Conservation (phyloP, 2,329 filamentous ascomycete species). For the Hawksworthiomyces lignivorus region DNA sequence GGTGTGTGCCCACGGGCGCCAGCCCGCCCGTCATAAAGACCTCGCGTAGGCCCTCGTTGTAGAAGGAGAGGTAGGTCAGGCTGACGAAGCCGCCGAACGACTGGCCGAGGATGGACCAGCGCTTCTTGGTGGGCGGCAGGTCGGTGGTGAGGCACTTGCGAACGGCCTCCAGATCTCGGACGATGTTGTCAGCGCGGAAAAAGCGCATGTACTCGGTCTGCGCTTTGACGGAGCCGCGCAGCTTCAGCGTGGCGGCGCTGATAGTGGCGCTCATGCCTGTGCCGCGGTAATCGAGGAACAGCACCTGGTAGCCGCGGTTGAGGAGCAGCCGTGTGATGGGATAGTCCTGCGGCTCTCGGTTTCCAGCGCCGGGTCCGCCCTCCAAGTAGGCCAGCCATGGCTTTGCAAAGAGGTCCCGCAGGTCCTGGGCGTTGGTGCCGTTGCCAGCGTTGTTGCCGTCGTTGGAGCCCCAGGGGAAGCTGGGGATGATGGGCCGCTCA, state of each 20-base stretch:
- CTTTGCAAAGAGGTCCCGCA: constrained; percentile 26
- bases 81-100: constrained; percentile 86
- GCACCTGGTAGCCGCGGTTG: constrained; percentile 72
- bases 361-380: constrained; percentile 78
- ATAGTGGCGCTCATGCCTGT: constrained; percentile 80
- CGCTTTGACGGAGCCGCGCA: constrained; percentile 47
- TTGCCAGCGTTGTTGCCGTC: constrained; percentile 12
- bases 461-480: constrained; percentile 27
- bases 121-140: constrained; percentile 51
- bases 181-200: constrained; percentile 86
- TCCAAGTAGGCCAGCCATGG: constrained; percentile 68
- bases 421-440: constrained; percentile 4
- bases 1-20: constrained; percentile 62
- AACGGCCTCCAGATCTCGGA: constrained; percentile 82
- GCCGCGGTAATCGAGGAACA: constrained; percentile 86
- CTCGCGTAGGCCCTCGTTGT: constrained; percentile 70
- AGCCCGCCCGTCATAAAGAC: constrained; percentile 80
- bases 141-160: constrained; percentile 64
- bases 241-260: constrained; percentile 61
- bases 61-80: constrained; percentile 75
- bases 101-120: constrained; percentile 84
- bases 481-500: constrained; percentile 50
- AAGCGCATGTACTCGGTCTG: constrained; percentile 76
- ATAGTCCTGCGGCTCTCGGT: constrained; percentile 64
- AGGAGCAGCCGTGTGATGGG: constrained; percentile 64